A percentile compares a stretch with the other conserved stretches of the same genome.
phyloP scores from a whole-genome alignment of 805 yeast species.

The Wickerhamomyces tratensis region DNA sequence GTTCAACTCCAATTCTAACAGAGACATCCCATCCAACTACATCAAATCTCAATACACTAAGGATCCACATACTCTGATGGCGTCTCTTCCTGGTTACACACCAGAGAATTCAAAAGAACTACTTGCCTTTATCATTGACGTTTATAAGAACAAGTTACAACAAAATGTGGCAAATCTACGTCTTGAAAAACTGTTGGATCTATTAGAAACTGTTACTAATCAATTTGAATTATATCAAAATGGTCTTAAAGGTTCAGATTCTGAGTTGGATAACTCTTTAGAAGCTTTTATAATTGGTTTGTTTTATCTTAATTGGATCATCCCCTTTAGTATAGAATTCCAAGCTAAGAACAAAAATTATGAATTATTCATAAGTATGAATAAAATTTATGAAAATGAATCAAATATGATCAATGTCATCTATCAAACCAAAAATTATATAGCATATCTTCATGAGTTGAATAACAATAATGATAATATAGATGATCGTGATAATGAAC shows the following conservation, averaged over 20 bases:
- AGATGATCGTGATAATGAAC: background rate
- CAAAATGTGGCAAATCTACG: slow-evolving; percentile 21
- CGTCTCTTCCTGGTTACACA: slow-evolving; percentile 15
- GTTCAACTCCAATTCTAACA: too few relatives aligned
- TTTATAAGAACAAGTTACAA: slow-evolving; percentile 24
- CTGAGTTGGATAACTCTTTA: slow-evolving; percentile 19
- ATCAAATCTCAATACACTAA: too few relatives aligned
- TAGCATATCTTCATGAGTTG: slow-evolving; percentile 18
- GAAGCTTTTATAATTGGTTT: slow-evolving; percentile 26
- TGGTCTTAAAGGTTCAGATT: slow-evolving; percentile 6
- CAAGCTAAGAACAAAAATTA: slow-evolving; percentile 29
- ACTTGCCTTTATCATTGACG: slow-evolving; percentile 16
- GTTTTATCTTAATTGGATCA: slow-evolving; percentile 25
- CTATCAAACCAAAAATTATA: slow-evolving; percentile 23
- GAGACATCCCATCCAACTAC: too few relatives aligned
- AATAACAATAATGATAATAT: slow-evolving; percentile 8
- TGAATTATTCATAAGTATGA: slow-evolving; percentile 25
- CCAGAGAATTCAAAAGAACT: slow-evolving; percentile 32
- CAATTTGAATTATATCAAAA: slow-evolving; percentile 22
- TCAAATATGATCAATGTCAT: slow-evolving; percentile 30
- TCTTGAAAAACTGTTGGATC: slow-evolving; percentile 25
- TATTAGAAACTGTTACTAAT: slow-evolving; percentile 26
- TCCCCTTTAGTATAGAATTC: slow-evolving; percentile 30
- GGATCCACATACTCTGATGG: background rate
- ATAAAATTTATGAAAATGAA: slow-evolving; percentile 25